Conservation (phyloP, 257 asterid species). For the Oldenlandia corymbosa region DNA sequence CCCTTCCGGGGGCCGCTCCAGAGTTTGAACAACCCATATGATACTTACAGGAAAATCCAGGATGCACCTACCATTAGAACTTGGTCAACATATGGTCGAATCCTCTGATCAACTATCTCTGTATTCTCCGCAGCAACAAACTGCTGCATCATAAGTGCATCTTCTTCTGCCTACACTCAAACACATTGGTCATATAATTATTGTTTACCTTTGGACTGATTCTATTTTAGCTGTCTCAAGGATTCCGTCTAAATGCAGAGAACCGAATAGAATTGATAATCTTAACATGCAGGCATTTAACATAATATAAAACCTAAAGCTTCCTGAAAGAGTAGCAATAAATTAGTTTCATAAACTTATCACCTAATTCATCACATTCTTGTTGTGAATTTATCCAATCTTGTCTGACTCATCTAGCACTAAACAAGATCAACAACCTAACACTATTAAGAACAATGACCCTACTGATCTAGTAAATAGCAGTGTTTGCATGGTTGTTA, state of each 20-base stretch:
- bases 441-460: neutral
- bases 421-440: neutral
- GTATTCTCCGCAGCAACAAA: conserved; percentile 49
- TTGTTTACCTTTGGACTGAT: neutral
- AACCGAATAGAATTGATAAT: neutral
- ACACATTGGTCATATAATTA: neutral
- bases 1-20: too few relatives aligned
- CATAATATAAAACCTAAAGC: neutral
- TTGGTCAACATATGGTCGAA: conserved; percentile 59
- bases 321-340: neutral
- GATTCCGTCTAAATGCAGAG: neutral
- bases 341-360: neutral
- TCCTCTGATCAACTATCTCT: conserved; percentile 57
- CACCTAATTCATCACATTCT: neutral
- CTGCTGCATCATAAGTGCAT: conserved; percentile 81
- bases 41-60: conserved; percentile 5
- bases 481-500: neutral
- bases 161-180: conserved; percentile 80
- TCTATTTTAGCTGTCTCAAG: neutral
- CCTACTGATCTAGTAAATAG: neutral
- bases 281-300: neutral
- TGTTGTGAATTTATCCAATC: neutral
- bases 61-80: conserved; percentile 54
- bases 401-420: neutral
- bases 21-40: neutral